These are phyloP conservation scores for Pseudopithomyces maydicus DNA, from an alignment of 2,329 filamentous ascomycete species.

Conservation along the genomic window DNA sequence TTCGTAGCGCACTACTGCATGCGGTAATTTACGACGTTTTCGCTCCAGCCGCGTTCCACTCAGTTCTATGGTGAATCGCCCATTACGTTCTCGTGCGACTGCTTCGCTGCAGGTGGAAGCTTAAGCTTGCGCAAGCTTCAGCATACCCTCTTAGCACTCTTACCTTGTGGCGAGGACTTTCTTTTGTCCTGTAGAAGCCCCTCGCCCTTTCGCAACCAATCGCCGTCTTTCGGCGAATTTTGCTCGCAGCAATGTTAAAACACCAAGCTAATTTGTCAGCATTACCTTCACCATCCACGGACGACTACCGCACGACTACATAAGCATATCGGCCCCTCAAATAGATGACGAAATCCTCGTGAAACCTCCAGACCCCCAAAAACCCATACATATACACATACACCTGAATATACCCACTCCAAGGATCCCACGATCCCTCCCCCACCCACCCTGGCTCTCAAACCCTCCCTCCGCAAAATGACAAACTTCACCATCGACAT, in stretches of 20 bases:
- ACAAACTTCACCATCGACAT: slow-evolving; percentile 72
- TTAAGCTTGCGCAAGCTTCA: not conserved
- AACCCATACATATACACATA: no score
- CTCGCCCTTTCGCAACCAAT: slow-evolving; percentile 1
- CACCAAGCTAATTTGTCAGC: slow-evolving; percentile 6
- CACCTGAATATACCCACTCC: no score
- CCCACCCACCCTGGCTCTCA: slow-evolving; percentile 41
- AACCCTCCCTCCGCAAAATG: slow-evolving; percentile 39
- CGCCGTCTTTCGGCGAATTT: not conserved
- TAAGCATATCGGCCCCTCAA: not conserved
- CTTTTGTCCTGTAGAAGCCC: not conserved
- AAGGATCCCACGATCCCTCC: not conserved
- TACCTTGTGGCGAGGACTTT: not conserved
- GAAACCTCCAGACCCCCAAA: not conserved
- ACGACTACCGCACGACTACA: slow-evolving; percentile 6
- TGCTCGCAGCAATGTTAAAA: no score
- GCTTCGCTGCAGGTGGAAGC: no score
- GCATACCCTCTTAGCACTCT: no score
- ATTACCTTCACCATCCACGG: not conserved
- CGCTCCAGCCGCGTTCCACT: no score
- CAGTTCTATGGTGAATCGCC: no score
- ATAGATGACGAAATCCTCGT: no score
- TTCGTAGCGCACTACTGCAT: not conserved
- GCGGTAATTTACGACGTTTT: not conserved
- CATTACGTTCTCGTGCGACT: no score